A percentile compares a stretch with the other conserved stretches of the same genome.
phyloP scores from a whole-genome alignment of 345 rosid species.

The Anastatica hierochuntica region DNA sequence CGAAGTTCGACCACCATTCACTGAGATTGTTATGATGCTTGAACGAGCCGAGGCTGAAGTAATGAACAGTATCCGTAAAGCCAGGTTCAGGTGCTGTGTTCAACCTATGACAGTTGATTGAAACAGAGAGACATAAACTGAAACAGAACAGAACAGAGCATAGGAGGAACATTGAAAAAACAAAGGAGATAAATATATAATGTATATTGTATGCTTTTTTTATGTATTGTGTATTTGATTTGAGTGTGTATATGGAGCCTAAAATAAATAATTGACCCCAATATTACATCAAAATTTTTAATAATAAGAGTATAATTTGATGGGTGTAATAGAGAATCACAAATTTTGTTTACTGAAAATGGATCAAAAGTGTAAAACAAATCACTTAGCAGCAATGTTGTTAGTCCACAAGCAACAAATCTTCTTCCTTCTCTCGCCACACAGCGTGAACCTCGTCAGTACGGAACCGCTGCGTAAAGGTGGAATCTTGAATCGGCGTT shows the following conservation, averaged over 20 bases:
- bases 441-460: constrained; percentile 91
- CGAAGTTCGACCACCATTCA: too few species aligned
- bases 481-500: constrained; percentile 41
- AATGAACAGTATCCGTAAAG: constrained; percentile 40
- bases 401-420: constrained; percentile 12
- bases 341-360: too few species aligned
- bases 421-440: constrained; percentile 62
- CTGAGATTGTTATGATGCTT: constrained; percentile 37
- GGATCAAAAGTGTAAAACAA: not conserved
- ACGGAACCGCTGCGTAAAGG: constrained; percentile 84
- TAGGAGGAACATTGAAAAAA: not conserved
- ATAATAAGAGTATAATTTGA: too few species aligned
- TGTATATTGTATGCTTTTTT: constrained; percentile 6
- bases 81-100: constrained; percentile 44
- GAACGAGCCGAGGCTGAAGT: constrained; percentile 39
- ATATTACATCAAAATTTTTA: too few species aligned
- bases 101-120: constrained; percentile 40
- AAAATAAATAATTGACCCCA: not conserved
- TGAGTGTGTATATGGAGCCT: constrained; percentile 1
- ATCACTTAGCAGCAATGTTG: not conserved
- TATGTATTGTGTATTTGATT: constrained; percentile 1
- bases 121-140: not conserved
- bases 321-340: too few species aligned
- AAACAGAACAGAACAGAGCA: not conserved
- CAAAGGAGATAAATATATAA: not conserved